Evolutionary conservation across 176 grass and related monocot species (phyloP).

Genomic region (Carex cristatella): DNA sequence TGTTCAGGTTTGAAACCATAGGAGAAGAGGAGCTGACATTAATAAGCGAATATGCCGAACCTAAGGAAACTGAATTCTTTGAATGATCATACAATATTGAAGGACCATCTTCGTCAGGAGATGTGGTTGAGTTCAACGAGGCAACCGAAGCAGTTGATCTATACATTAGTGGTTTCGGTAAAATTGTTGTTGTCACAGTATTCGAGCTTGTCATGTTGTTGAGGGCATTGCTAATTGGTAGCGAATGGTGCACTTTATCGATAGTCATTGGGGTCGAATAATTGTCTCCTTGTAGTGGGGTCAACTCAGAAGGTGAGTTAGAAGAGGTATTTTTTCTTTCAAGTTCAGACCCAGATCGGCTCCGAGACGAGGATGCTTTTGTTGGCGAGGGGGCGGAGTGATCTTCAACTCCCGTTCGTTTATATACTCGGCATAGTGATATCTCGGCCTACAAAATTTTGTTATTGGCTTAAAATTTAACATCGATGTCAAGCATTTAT

Average conservation of each 20-base stretch:
- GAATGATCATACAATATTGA: constrained; percentile 26
- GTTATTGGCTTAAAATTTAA: neutral
- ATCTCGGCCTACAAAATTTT: constrained; percentile 65
- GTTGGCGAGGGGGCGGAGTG: constrained; percentile 14
- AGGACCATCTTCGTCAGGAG: constrained; percentile 16
- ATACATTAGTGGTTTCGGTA: constrained; percentile 21
- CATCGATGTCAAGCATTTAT: neutral
- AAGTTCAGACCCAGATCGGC: neutral
- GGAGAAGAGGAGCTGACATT: constrained; percentile 47
- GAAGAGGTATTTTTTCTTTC: constrained; percentile 42
- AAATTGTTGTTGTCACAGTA: neutral
- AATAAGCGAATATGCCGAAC: constrained; percentile 60
- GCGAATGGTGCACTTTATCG: constrained; percentile 10
- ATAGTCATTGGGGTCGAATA: constrained; percentile 26
- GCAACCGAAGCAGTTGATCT: constrained; percentile 14
- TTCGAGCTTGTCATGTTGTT: constrained; percentile 9
- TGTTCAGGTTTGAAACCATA: constrained; percentile 32
- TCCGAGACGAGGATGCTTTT: constrained; percentile 29
- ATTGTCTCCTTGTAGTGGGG: constrained; percentile 41
- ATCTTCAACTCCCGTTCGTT: constrained; percentile 81
- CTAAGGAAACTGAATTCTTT: constrained; percentile 43
- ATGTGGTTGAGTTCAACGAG: constrained; percentile 25
- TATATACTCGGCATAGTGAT: constrained; percentile 87
- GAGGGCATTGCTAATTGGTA: neutral
- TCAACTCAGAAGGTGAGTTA: constrained; percentile 37